A percentile compares a stretch with the other conserved stretches of the same genome.
Conservation (phyloP, 1,139 yeast genomes). For the Geotrichum phurueaensis region DNA sequence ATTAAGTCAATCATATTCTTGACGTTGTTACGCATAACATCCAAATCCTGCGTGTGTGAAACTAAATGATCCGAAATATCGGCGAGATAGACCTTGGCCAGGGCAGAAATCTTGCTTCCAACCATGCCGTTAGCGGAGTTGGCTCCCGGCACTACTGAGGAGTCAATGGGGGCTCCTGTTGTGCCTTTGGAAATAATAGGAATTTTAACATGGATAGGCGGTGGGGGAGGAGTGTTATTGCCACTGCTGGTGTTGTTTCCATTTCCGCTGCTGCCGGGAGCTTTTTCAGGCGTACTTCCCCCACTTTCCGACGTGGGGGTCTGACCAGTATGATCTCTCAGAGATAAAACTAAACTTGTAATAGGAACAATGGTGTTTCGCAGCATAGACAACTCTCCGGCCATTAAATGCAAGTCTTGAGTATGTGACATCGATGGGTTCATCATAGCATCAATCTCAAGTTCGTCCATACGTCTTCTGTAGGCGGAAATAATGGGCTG, state of each 20-base stretch:
- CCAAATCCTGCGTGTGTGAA: constrained; percentile 46
- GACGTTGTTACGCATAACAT: constrained; percentile 46
- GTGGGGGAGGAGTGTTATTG: background rate
- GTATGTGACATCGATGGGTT: constrained; percentile 48
- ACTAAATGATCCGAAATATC: constrained; percentile 51
- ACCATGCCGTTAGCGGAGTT: constrained; percentile 1
- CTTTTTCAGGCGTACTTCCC: background rate
- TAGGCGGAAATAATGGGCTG: constrained; percentile 57
- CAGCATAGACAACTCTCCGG: constrained; percentile 45
- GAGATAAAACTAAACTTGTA: constrained; percentile 41
- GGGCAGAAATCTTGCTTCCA: constrained; percentile 32
- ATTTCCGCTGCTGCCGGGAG: background rate
- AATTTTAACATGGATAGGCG: background rate
- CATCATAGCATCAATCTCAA: constrained; percentile 45
- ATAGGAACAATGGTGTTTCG: constrained; percentile 43
- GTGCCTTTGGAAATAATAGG: constrained; percentile 4
- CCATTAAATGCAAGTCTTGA: constrained; percentile 46
- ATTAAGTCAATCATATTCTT: constrained; percentile 46
- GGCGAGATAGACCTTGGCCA: constrained; percentile 42
- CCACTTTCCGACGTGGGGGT: background rate
- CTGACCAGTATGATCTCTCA: constrained; percentile 37
- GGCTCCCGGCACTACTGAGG: background rate
- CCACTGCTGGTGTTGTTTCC: constrained; percentile 4
- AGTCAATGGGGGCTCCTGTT: background rate
- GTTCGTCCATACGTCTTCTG: constrained; percentile 42